Percentiles rank a stretch among this genome's conserved stretches.
These are phyloP conservation scores for Fusarium sp. DNA, from an alignment of 2,329 filamentous ascomycete genomes.

Conservation along the genomic window DNA sequence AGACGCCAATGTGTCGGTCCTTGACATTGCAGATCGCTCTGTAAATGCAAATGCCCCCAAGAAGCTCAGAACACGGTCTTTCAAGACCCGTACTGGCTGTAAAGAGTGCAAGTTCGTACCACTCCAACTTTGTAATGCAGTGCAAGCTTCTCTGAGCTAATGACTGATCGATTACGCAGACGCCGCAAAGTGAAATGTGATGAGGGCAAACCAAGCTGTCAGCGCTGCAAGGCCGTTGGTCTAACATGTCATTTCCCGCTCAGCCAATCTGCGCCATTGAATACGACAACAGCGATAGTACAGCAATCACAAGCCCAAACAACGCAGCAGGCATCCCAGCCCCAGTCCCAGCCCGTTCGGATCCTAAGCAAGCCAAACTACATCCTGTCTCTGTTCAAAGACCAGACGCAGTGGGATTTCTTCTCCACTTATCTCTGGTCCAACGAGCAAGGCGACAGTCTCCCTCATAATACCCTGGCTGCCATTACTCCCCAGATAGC, in stretches of 20 bases:
- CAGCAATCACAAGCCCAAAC: neutral
- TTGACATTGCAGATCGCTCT: conserved; percentile 28
- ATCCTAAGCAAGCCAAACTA: conserved; percentile 34
- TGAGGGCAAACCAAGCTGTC: conserved; percentile 39
- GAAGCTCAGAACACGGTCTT: conserved; percentile 31
- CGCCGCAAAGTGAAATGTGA: conserved; percentile 47
- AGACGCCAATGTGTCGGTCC: conserved; percentile 23
- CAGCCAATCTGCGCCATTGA: conserved; percentile 1
- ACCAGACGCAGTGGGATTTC: conserved; percentile 42
- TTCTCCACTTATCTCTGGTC: conserved; percentile 41
- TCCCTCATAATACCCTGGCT: conserved; percentile 38
- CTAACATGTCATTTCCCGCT: conserved; percentile 33
- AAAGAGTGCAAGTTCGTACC: conserved; percentile 45
- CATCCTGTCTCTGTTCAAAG: conserved; percentile 35
- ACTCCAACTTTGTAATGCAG: neutral
- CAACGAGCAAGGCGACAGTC: conserved; percentile 33
- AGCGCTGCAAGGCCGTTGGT: conserved; percentile 28
- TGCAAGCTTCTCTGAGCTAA: conserved; percentile 1
- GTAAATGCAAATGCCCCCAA: neutral
- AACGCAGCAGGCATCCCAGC: neutral
- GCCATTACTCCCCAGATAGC: conserved; percentile 42
- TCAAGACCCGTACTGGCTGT: conserved; percentile 42
- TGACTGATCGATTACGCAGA: conserved; percentile 12
- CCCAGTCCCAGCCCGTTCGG: conserved; percentile 29
- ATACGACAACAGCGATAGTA: neutral